Percentiles rank a stretch among this genome's conserved stretches.
Conservation (phyloP, 306 rosid species). For the Sechiopsis laciniata region DNA sequence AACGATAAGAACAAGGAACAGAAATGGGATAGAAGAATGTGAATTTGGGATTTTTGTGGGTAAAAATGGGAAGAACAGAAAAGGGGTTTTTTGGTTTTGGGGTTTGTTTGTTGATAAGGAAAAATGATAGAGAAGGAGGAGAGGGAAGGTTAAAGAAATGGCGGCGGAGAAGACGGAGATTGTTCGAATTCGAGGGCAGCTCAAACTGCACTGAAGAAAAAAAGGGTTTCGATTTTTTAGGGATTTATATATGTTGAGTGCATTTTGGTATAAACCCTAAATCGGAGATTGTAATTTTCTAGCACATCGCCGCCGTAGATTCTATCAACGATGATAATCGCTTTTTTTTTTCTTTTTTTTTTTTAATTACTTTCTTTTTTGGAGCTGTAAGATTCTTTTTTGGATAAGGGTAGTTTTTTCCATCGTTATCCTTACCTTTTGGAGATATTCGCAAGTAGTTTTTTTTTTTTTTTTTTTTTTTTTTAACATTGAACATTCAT, state of each 20-base stretch:
- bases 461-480: background rate
- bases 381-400: background rate
- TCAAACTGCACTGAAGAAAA: constrained; percentile 29
- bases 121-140: constrained; percentile 47
- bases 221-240: background rate
- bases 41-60: background rate
- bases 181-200: constrained; percentile 32
- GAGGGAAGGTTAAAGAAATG: constrained; percentile 64
- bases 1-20: constrained; percentile 19
- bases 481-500: background rate
- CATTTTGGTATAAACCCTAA: constrained; percentile 48
- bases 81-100: constrained; percentile 5
- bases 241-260: constrained; percentile 27
- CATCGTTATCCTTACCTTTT: background rate
- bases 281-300: constrained; percentile 14
- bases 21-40: constrained; percentile 6
- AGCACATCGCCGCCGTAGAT: background rate
- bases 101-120: constrained; percentile 17
- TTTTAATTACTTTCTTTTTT: background rate
- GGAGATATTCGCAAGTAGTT: background rate
- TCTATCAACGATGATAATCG: background rate
- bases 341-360: background rate
- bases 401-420: constrained; percentile 1
- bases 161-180: constrained; percentile 27
- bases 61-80: background rate